Conservation (phyloP, 371 early-diverging fungal genomes). For the Mortierella sp. region DNA sequence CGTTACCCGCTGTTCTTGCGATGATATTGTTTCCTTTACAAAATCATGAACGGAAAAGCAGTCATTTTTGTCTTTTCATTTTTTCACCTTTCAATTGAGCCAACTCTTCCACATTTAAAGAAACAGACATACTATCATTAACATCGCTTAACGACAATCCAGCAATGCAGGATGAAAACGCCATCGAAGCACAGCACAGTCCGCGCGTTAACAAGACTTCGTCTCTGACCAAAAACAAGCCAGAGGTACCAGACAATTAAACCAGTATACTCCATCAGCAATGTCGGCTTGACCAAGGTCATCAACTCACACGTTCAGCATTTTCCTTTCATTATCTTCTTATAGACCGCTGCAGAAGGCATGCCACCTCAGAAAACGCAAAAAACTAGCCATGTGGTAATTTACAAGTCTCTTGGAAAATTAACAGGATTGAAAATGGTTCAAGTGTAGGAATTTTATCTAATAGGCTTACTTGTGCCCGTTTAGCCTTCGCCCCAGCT, state of each 20-base stretch:
- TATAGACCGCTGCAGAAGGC: slow-evolving; percentile 34
- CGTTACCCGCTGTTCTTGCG: too few species aligned
- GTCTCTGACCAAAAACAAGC: slow-evolving; percentile 26
- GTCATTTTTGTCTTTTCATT: neutral
- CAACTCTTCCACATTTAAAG: too few species aligned
- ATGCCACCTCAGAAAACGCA: slow-evolving; percentile 49
- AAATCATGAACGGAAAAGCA: neutral
- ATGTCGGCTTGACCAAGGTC: neutral
- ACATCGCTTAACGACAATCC: neutral
- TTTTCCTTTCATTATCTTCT: neutral
- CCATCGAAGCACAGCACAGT: slow-evolving; percentile 43
- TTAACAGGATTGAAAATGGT: neutral
- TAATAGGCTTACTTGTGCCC: too few species aligned
- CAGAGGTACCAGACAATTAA: slow-evolving; percentile 20
- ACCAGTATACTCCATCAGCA: neutral
- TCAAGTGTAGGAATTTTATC: too few species aligned
- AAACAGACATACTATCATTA: neutral
- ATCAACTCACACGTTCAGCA: neutral
- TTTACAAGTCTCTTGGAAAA: neutral
- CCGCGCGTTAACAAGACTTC: slow-evolving; percentile 12
- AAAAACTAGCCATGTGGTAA: slow-evolving; percentile 39
- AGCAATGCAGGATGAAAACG: slow-evolving; percentile 49
- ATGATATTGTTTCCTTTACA: neutral
- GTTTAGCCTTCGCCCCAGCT: slow-evolving; percentile 25
- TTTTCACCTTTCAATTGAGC: too few species aligned